Evolutionary conservation across 257 asterid genomes (phyloP).

Genomic region (Fraxinus excelsior): DNA sequence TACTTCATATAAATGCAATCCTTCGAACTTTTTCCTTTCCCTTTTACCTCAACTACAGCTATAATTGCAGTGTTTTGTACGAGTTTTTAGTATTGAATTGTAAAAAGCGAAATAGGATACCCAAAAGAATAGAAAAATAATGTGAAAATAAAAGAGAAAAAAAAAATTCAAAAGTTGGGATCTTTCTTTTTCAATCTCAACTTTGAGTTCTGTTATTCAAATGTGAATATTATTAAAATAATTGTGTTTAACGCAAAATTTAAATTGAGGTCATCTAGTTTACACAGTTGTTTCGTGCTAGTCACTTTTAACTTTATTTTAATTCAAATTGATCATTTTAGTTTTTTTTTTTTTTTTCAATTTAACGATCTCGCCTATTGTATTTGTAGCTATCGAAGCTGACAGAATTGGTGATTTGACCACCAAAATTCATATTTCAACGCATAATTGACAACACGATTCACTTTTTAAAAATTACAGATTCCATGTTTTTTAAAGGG

Average conservation of each 20-base stretch:
- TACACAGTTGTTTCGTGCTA: background rate
- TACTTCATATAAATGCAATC: conserved; percentile 19
- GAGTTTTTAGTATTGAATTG: conserved; percentile 34
- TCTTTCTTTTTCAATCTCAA: conserved; percentile 36
- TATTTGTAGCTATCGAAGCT: too few relatives aligned
- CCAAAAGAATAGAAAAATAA: conserved; percentile 28
- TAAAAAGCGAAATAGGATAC: conserved; percentile 20
- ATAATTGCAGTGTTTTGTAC: conserved; percentile 29
- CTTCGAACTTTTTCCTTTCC: conserved; percentile 17
- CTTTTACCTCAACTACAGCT: conserved; percentile 33
- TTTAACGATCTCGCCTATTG: background rate
- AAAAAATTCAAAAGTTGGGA: conserved; percentile 25
- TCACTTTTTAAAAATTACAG: too few relatives aligned
- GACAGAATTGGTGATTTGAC: background rate
- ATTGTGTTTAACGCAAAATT: background rate
- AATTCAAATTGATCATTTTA: too few relatives aligned
- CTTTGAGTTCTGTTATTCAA: conserved; percentile 33
- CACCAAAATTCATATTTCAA: background rate
- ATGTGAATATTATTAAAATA: conserved; percentile 6
- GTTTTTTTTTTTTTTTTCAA: too few relatives aligned
- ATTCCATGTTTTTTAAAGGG: too few relatives aligned
- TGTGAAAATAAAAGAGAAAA: conserved; percentile 7
- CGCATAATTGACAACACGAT: too few relatives aligned
- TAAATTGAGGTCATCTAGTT: background rate
- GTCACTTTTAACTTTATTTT: background rate